Evolutionary conservation across 805 yeast genomes (phyloP).

Genomic region (Nakazawaea pomicola): DNA sequence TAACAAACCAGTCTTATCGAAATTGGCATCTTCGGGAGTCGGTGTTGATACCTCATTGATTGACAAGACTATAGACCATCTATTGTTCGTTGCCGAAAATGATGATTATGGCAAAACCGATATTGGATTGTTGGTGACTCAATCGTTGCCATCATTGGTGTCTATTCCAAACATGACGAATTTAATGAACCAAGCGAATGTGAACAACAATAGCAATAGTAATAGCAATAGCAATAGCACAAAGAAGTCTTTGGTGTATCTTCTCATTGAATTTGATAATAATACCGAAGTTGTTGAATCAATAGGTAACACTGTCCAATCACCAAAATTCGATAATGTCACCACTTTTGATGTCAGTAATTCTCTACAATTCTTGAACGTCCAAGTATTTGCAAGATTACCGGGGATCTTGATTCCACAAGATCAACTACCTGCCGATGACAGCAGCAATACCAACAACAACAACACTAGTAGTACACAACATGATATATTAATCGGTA

Average conservation of each 20-base stretch:
- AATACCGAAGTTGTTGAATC: constrained; percentile 88
- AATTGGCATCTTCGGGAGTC: constrained; percentile 56
- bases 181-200: constrained; percentile 40
- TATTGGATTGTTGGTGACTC: constrained; percentile 19
- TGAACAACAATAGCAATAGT: too few relatives aligned
- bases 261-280: constrained; percentile 92
- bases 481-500: constrained; percentile 73
- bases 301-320: constrained; percentile 69
- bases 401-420: constrained; percentile 58
- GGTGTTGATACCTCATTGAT: constrained; percentile 28
- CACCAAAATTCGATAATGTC: constrained; percentile 83
- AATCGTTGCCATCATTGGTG: constrained; percentile 41
- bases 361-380: constrained; percentile 52
- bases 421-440: constrained; percentile 22
- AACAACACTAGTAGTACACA: constrained; percentile 25
- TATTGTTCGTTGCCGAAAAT: constrained; percentile 15
- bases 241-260: constrained; percentile 67
- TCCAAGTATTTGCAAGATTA: constrained; percentile 76
- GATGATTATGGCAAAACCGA: constrained; percentile 15
- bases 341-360: constrained; percentile 86
- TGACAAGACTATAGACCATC: constrained; percentile 26
- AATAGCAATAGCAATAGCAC: too few relatives aligned
- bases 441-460: too few relatives aligned
- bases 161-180: constrained; percentile 35
- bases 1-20: constrained; percentile 58